These are phyloP conservation scores for Eucalyptus tenuipes DNA, from an alignment of 345 rosid species.

Conservation along the genomic window DNA sequence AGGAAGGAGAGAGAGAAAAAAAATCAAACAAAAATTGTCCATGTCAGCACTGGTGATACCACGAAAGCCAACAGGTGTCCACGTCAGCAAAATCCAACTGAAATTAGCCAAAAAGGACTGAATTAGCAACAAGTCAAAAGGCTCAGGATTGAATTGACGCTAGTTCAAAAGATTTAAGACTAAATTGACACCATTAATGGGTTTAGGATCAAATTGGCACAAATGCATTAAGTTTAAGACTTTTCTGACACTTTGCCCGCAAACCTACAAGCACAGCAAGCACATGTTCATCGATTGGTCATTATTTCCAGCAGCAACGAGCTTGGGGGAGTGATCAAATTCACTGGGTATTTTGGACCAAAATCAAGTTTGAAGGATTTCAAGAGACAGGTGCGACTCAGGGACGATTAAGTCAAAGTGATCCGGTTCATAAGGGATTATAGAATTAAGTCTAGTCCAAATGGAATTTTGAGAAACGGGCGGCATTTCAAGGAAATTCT, in stretches of 20 bases:
- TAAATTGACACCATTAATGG: too few relatives aligned
- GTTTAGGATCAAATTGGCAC: too few relatives aligned
- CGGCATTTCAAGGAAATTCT: not conserved
- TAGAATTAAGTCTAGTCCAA: not conserved
- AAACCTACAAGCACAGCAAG: not conserved
- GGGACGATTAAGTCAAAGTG: not conserved
- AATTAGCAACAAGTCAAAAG: too few relatives aligned
- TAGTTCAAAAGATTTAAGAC: too few relatives aligned
- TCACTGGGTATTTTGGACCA: not conserved
- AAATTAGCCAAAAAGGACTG: accelerated
- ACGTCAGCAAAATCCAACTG: accelerated
- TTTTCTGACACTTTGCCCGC: not conserved
- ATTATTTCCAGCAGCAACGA: not conserved
- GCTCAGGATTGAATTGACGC: accelerated
- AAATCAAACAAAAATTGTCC: too few relatives aligned
- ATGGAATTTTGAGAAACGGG: not conserved
- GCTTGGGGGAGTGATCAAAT: not conserved
- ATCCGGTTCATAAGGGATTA: not conserved
- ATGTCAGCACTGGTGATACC: accelerated
- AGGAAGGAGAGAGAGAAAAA: too few relatives aligned
- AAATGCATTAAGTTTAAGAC: too few relatives aligned
- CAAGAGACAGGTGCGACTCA: not conserved
- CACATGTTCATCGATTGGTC: not conserved
- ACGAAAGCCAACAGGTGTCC: accelerated
- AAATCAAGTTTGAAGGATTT: not conserved